A percentile compares a stretch with the other conserved stretches of the same genome.
Evolutionary conservation across 805 yeast genomes (phyloP).

Genomic region (Sugiyamaella floridensis): DNA sequence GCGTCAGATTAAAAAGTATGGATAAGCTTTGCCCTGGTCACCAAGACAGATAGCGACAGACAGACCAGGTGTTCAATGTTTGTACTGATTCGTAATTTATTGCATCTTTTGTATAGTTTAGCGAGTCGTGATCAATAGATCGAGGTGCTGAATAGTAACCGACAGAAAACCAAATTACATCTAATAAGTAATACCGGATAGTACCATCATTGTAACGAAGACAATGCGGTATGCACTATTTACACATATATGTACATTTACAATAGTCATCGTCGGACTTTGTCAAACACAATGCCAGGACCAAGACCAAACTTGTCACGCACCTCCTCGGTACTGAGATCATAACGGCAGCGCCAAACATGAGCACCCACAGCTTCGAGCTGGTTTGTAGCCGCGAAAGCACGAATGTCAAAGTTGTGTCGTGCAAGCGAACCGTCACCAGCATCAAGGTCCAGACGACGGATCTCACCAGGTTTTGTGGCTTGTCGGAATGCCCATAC

Average conservation of each 20-base stretch:
- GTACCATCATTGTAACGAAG: not conserved
- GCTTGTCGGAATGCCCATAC: conserved; percentile 86
- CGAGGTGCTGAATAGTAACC: not conserved
- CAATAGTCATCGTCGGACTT: conserved; percentile 5
- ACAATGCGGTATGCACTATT: conserved; percentile 2
- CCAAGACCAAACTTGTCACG: conserved; percentile 70
- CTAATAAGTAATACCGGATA: no score
- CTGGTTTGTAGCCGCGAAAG: conserved; percentile 47
- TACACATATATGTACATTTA: conserved; percentile 3
- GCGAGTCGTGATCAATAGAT: not conserved
- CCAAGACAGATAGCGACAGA: not conserved
- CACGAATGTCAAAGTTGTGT: conserved; percentile 63
- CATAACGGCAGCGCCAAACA: conserved; percentile 82
- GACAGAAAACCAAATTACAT: no score
- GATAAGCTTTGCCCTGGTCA: not conserved
- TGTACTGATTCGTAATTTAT: not conserved
- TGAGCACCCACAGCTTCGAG: conserved; percentile 86
- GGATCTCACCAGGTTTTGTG: conserved; percentile 2
- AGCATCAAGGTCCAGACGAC: conserved; percentile 2
- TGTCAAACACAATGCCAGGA: conserved; percentile 56
- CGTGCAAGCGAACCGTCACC: conserved; percentile 27
- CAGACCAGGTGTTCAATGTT: not conserved
- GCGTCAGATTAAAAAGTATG: not conserved
- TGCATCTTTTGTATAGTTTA: not conserved
- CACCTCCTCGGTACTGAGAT: conserved; percentile 59